phyloP scores from a whole-genome alignment of 345 rosid species.

The Melastoma malabathricum region DNA sequence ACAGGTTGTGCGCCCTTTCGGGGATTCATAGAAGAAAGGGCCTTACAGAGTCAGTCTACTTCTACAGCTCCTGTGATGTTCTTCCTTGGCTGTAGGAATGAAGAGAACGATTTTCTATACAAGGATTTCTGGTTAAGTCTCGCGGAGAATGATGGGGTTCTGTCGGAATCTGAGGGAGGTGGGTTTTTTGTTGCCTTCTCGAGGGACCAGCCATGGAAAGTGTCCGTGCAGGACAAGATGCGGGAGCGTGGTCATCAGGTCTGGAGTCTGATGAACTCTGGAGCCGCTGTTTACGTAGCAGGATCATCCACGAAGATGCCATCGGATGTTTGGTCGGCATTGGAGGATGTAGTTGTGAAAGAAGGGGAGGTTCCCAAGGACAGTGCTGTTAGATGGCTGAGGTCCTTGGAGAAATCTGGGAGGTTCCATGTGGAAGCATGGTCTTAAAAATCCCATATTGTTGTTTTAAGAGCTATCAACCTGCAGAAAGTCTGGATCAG shows the following conservation, averaged over 20 bases:
- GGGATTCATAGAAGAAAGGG: constrained; percentile 79
- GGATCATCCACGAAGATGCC: constrained; percentile 98
- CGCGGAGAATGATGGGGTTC: constrained; percentile 34
- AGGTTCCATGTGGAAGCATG: constrained; percentile 92
- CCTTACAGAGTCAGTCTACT: constrained; percentile 29
- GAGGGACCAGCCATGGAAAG: constrained; percentile 79
- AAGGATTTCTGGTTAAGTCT: constrained; percentile 68
- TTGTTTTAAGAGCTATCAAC: neutral
- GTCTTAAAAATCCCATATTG: constrained; percentile 33
- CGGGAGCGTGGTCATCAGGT: constrained; percentile 41
- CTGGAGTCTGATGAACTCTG: constrained; percentile 46
- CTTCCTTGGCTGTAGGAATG: constrained; percentile 84
- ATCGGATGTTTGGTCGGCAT: constrained; percentile 51
- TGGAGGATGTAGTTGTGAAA: constrained; percentile 55
- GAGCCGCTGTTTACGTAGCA: constrained; percentile 68
- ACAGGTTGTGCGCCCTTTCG: constrained; percentile 97
- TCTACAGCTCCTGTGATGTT: constrained; percentile 52
- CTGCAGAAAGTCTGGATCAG: neutral
- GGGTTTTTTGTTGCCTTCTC: constrained; percentile 83
- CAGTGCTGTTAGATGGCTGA: constrained; percentile 40
- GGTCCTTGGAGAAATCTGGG: constrained; percentile 62
- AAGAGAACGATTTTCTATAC: constrained; percentile 64
- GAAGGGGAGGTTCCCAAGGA: constrained; percentile 54
- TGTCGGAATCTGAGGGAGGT: constrained; percentile 66
- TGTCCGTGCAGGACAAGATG: constrained; percentile 85